phyloP scores from a whole-genome alignment of 1,284 basidiomycete species.

The Cystobasidiaceae sp. region DNA sequence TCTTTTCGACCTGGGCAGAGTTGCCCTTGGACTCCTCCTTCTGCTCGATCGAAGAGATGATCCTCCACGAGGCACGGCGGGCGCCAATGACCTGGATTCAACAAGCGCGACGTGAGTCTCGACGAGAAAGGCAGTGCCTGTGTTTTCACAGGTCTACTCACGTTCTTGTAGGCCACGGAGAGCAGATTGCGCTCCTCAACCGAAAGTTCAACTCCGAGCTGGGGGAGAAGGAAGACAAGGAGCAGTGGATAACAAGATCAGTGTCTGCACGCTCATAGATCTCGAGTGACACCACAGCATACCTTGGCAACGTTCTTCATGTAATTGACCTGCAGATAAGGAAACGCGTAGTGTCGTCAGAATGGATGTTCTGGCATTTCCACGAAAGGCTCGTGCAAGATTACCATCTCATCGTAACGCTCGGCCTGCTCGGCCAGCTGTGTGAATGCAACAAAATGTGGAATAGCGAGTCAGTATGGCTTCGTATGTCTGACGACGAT shows the following conservation, averaged over 20 bases:
- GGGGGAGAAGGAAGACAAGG: neutral
- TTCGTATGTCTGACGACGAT: neutral
- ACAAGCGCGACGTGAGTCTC: neutral
- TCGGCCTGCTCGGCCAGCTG: constrained; percentile 35
- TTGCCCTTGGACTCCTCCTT: constrained; percentile 99
- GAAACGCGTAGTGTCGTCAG: neutral
- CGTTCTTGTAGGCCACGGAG: constrained; percentile 99
- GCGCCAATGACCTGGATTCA: constrained; percentile 66
- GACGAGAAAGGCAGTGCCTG: neutral
- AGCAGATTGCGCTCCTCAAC: constrained; percentile 99
- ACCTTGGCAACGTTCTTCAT: constrained; percentile 37
- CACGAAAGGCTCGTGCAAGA: neutral
- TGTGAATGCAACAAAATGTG: neutral
- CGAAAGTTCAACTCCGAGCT: constrained; percentile 66
- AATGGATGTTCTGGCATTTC: neutral
- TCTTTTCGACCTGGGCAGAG: constrained; percentile 94
- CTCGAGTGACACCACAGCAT: neutral
- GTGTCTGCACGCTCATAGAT: neutral
- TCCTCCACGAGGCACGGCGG: constrained; percentile 97
- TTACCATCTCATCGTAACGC: constrained; percentile 36
- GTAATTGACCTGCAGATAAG: constrained; percentile 24
- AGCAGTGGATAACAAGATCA: neutral
- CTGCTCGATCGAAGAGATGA: constrained; percentile 98
- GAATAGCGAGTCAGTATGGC: neutral
- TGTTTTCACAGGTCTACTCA: no score